Evolutionary conservation across 192 early-diverging fungal genomes (phyloP).

Genomic region (Dissophora ornata): DNA sequence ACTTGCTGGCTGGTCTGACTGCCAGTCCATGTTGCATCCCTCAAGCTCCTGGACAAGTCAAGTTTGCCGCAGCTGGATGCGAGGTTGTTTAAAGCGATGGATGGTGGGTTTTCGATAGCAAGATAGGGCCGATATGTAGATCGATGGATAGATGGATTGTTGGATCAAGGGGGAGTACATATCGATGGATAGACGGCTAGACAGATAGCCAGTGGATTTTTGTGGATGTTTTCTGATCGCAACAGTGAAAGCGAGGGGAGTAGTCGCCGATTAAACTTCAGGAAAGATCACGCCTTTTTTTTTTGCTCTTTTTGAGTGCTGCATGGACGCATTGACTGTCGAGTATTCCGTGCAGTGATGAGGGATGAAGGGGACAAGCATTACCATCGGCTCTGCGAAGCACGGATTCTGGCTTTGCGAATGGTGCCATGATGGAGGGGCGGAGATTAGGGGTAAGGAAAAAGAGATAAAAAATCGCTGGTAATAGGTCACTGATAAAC

Average conservation of each 20-base stretch:
- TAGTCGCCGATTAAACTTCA: not conserved
- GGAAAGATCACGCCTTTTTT: not conserved
- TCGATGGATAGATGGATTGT: slow-evolving; percentile 35
- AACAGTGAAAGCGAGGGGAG: no score
- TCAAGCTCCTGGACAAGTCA: no score
- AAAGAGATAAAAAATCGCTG: not conserved
- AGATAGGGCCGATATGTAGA: slow-evolving; percentile 1
- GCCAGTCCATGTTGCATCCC: not conserved
- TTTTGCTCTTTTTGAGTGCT: no score
- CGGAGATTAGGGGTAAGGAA: slow-evolving; percentile 25
- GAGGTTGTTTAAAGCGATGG: not conserved
- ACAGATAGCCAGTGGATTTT: not conserved
- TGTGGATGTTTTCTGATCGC: no score
- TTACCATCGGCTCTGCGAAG: slow-evolving; percentile 58
- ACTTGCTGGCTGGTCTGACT: no score
- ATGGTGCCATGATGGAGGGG: slow-evolving; percentile 46
- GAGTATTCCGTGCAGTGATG: not conserved
- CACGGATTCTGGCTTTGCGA: slow-evolving; percentile 56
- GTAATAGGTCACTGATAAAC: not conserved
- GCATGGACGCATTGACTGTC: no score
- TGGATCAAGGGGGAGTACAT: not conserved
- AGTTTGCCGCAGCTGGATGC: no score
- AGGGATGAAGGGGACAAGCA: not conserved
- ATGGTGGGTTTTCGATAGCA: not conserved
- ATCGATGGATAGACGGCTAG: slow-evolving; percentile 8